Conservation (phyloP, 306 rosid species). For the Carpinus fangiana region DNA sequence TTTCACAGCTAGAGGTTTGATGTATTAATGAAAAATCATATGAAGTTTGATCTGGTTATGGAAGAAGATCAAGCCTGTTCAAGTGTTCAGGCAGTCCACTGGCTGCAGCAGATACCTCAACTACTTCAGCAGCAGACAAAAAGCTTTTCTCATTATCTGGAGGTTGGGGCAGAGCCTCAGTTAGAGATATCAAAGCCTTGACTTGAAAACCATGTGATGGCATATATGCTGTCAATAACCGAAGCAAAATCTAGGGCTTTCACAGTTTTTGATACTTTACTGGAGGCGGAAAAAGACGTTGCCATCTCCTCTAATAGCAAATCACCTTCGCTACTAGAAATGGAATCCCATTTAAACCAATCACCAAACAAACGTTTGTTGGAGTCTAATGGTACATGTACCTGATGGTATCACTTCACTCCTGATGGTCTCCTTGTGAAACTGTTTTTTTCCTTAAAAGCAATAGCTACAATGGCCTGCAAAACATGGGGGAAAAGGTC, state of each 20-base stretch:
- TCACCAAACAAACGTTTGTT: slow-evolving; percentile 24
- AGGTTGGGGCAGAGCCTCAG: slow-evolving; percentile 27
- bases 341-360: slow-evolving; percentile 71
- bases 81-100: slow-evolving; percentile 32
- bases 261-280: slow-evolving; percentile 46
- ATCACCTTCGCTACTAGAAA: slow-evolving; percentile 87
- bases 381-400: slow-evolving; percentile 38
- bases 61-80: slow-evolving; percentile 30
- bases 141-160: slow-evolving; percentile 22
- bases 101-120: slow-evolving; percentile 28
- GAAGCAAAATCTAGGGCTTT: slow-evolving; percentile 73
- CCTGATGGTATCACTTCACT: slow-evolving; percentile 58
- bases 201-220: slow-evolving; percentile 71
- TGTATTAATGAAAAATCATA: slow-evolving; percentile 22
- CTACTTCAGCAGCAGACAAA: slow-evolving; percentile 23
- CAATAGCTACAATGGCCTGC: slow-evolving; percentile 72
- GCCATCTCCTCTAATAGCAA: slow-evolving; percentile 66
- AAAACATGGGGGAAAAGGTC: slow-evolving; percentile 24
- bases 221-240: slow-evolving; percentile 43
- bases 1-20: slow-evolving; percentile 24
- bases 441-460: slow-evolving; percentile 71
- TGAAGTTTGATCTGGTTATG: slow-evolving; percentile 27
- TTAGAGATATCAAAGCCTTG: slow-evolving; percentile 48
- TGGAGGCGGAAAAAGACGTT: slow-evolving; percentile 49
- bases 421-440: slow-evolving; percentile 70